phyloP scores from a whole-genome alignment of 2,329 filamentous ascomycete genomes.

The Gaeumannomyces tritici region DNA sequence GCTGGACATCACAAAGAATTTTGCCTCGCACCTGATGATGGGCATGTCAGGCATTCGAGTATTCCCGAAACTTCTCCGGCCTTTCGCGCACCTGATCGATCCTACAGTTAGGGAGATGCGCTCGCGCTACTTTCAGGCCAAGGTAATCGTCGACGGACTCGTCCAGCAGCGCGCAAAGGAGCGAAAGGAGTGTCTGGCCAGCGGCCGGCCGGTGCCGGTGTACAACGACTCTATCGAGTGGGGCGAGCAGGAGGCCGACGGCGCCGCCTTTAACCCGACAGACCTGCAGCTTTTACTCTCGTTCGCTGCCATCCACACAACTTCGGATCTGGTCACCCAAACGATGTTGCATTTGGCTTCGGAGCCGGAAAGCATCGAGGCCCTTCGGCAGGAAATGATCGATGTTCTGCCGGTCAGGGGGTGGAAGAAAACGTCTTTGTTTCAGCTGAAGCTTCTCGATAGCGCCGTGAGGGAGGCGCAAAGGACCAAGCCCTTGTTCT shows the following conservation, averaged over 20 bases:
- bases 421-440: no score
- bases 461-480: no score
- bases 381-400: no score
- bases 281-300: neutral
- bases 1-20: neutral
- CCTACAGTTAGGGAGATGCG: no score
- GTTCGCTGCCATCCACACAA: neutral
- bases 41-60: fast-evolving
- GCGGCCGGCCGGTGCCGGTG: neutral
- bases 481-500: no score
- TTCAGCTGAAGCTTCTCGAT: no score
- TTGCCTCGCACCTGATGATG: neutral
- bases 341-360: neutral
- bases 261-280: neutral
- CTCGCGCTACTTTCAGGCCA: no score
- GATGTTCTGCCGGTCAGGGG: no score
- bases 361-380: no score
- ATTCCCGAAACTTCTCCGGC: no score
- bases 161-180: no score
- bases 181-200: neutral
- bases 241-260: neutral
- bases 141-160: neutral
- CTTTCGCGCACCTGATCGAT: neutral
- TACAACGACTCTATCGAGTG: neutral
- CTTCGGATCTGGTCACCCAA: neutral